Conservation (phyloP, 208 protist genomes). For the Trypanosoma brucei region DNA sequence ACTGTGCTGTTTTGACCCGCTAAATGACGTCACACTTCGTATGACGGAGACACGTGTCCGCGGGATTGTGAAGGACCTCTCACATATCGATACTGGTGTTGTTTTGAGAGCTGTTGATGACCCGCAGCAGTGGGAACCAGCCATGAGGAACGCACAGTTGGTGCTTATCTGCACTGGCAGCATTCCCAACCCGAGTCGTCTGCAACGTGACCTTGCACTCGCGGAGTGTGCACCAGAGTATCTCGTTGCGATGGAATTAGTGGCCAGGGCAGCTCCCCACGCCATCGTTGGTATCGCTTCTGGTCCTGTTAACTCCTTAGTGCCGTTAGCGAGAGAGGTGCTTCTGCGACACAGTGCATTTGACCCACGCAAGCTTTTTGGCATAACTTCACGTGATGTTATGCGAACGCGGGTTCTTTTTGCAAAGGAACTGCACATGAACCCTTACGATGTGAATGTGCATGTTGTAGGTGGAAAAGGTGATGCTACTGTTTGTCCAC, state of each 20-base stretch:
- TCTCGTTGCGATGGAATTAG: slow-evolving; percentile 58
- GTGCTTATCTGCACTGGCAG: slow-evolving; percentile 89
- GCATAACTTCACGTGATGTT: slow-evolving; percentile 92
- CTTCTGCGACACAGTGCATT: slow-evolving; percentile 65
- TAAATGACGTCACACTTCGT: slow-evolving; percentile 14
- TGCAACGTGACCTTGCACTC: slow-evolving; percentile 86
- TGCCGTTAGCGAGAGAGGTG: slow-evolving; percentile 89
- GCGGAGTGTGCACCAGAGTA: slow-evolving; percentile 74
- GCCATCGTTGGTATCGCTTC: slow-evolving; percentile 85
- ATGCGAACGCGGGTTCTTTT: slow-evolving; percentile 66
- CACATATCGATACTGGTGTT: slow-evolving; percentile 66
- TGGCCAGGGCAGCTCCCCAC: slow-evolving; percentile 63
- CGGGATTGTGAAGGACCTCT: slow-evolving; percentile 71
- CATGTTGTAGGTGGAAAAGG: slow-evolving; percentile 94
- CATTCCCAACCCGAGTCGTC: slow-evolving; percentile 87
- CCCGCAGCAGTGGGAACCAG: slow-evolving; percentile 44
- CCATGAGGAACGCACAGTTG: slow-evolving; percentile 71
- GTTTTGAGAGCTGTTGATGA: slow-evolving; percentile 33
- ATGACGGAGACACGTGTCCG: slow-evolving; percentile 22
- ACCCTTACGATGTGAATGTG: slow-evolving; percentile 76
- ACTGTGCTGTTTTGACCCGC: slow-evolving; percentile 73
- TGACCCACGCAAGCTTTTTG: slow-evolving; percentile 84
- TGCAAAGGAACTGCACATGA: slow-evolving; percentile 51
- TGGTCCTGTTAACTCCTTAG: slow-evolving; percentile 92
- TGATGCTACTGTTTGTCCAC: slow-evolving; percentile 87